phyloP scores from a whole-genome alignment of 805 yeast genomes.

The Candida montana region DNA sequence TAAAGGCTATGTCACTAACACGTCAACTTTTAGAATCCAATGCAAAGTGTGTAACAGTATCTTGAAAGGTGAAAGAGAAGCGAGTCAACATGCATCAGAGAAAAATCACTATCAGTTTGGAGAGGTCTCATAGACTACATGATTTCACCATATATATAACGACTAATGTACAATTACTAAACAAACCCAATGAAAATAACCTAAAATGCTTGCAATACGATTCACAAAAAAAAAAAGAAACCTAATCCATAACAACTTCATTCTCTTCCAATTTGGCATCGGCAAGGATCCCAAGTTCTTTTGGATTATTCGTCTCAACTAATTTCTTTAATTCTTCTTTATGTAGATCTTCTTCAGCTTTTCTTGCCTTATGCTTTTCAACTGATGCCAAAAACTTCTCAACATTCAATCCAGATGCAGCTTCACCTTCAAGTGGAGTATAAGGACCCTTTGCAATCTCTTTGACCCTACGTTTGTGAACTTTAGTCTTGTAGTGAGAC shows the following conservation, averaged over 20 bases:
- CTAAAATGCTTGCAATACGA: slow-evolving; percentile 2
- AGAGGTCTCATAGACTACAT: slow-evolving; percentile 31
- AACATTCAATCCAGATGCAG: slow-evolving; percentile 80
- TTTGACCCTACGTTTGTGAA: slow-evolving; percentile 83
- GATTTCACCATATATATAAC: background rate
- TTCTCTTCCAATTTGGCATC: slow-evolving; percentile 14
- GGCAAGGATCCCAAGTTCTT: slow-evolving; percentile 23
- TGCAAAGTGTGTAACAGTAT: slow-evolving; percentile 51
- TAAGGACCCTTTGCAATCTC: slow-evolving; percentile 75
- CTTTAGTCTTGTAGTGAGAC: slow-evolving; percentile 68
- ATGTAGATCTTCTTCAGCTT: slow-evolving; percentile 41
- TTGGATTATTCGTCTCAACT: slow-evolving; percentile 22
- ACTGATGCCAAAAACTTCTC: slow-evolving; percentile 60
- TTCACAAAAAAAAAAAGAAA: slow-evolving; percentile 9
- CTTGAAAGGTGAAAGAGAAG: slow-evolving; percentile 59
- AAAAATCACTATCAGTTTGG: slow-evolving; percentile 63
- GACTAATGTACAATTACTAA: slow-evolving; percentile 5
- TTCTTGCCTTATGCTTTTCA: slow-evolving; percentile 48
- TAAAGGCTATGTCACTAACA: slow-evolving; percentile 59
- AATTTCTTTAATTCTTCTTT: slow-evolving; percentile 37
- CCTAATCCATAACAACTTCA: slow-evolving; percentile 21
- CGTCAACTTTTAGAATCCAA: slow-evolving; percentile 48
- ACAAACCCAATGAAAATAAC: slow-evolving; percentile 4
- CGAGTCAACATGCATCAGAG: slow-evolving; percentile 54
- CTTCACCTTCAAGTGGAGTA: slow-evolving; percentile 82